A percentile compares a stretch with the other conserved stretches of the same genome.
Evolutionary conservation across 805 yeast genomes (phyloP).

Genomic region (Nakazawaea populi): DNA sequence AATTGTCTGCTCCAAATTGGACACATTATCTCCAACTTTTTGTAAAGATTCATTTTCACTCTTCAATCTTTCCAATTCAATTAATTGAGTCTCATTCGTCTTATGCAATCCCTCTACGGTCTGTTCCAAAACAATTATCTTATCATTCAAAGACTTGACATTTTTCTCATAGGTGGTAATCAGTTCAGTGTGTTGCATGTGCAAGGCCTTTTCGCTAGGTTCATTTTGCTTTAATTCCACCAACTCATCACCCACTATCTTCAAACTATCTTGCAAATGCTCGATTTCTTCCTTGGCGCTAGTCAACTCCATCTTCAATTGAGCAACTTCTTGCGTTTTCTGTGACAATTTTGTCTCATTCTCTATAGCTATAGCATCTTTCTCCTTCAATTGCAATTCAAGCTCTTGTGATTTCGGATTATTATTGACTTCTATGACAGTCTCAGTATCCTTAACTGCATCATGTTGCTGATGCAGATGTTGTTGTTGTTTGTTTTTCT

Average conservation of each 20-base stretch:
- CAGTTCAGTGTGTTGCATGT: constrained; percentile 30
- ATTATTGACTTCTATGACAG: constrained; percentile 7
- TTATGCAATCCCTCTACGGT: constrained; percentile 23
- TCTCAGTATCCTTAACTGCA: constrained; percentile 17
- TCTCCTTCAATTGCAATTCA: constrained; percentile 10
- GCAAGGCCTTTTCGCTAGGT: constrained; percentile 16
- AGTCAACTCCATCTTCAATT: constrained; percentile 20
- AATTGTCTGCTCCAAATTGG: constrained; percentile 23
- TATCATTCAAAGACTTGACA: constrained; percentile 1
- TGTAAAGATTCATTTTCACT: constrained; percentile 28
- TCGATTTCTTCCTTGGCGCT: constrained; percentile 58
- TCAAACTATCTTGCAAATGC: constrained; percentile 67
- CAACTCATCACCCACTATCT: constrained; percentile 71
- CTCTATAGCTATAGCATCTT: constrained; percentile 10
- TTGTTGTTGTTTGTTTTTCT: constrained; percentile 10
- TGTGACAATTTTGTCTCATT: constrained; percentile 1
- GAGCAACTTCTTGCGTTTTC: not conserved
- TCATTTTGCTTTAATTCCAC: constrained; percentile 34
- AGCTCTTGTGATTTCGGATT: constrained; percentile 6
- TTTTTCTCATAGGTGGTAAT: constrained; percentile 27
- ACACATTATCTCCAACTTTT: constrained; percentile 14
- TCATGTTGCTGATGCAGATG: constrained; percentile 3
- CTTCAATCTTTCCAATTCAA: constrained; percentile 28
- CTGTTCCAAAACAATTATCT: constrained; percentile 19
- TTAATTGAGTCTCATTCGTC: constrained; percentile 27